Evolutionary conservation across 2,329 filamentous ascomycete species (phyloP).

Genomic region (Arthrinium phaeospermum): DNA sequence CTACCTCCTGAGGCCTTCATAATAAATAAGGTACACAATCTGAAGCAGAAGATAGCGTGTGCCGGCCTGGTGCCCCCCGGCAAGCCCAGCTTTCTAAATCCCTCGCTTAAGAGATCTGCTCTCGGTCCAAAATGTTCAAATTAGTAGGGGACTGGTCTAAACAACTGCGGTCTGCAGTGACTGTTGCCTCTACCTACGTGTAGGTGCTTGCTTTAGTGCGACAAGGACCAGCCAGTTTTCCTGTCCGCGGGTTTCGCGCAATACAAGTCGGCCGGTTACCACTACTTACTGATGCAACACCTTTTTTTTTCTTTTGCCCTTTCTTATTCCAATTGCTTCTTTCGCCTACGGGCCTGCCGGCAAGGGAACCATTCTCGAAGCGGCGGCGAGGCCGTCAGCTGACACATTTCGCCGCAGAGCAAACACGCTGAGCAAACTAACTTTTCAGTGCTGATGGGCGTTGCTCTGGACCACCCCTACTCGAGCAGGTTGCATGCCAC

Average conservation of each 20-base stretch:
- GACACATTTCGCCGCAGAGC: constrained; percentile 5
- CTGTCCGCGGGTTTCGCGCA: neutral
- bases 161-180: neutral
- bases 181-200: neutral
- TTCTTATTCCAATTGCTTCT: neutral
- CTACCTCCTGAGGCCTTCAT: neutral
- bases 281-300: neutral
- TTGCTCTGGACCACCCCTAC: constrained; percentile 7
- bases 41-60: neutral
- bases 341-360: neutral
- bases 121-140: neutral
- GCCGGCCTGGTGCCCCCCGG: neutral
- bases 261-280: neutral
- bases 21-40: neutral
- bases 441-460: constrained; percentile 7
- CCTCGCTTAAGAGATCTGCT: neutral
- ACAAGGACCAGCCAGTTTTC: constrained; percentile 5
- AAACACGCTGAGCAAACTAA: constrained; percentile 4
- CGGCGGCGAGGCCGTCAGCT: neutral
- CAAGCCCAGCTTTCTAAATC: neutral
- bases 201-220: neutral
- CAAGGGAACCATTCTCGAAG: neutral
- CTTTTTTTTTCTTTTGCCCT: neutral
- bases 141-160: neutral
- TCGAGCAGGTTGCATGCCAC: neutral